Conservation (phyloP, 345 rosid genomes). For the Salix brachista region DNA sequence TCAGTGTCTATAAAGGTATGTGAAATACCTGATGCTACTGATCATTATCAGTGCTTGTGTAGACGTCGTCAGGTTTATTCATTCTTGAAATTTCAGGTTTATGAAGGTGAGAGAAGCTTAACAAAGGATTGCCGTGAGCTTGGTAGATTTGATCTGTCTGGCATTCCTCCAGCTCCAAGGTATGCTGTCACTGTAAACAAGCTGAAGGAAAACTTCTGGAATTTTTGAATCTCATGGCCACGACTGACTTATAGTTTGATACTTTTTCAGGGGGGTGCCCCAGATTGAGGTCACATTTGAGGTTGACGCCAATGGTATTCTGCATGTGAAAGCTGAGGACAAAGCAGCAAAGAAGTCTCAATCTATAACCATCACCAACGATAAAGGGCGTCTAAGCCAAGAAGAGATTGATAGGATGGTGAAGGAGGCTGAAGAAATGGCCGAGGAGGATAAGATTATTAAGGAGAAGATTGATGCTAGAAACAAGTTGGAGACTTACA, state of each 20-base stretch:
- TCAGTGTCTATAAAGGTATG: slow-evolving; percentile 43
- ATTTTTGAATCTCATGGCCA: background rate
- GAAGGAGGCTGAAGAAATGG: slow-evolving; percentile 53
- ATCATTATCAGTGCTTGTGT: too few relatives aligned
- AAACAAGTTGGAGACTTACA: slow-evolving; percentile 51
- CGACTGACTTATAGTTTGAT: background rate
- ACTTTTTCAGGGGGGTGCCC: slow-evolving; percentile 41
- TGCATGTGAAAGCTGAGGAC: slow-evolving; percentile 56
- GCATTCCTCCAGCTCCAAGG: slow-evolving; percentile 63
- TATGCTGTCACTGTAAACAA: slow-evolving; percentile 4
- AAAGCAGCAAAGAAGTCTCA: slow-evolving; percentile 43
- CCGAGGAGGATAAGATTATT: slow-evolving; percentile 43
- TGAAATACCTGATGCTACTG: background rate
- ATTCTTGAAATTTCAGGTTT: slow-evolving; percentile 23
- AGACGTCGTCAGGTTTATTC: background rate
- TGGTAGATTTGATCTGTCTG: slow-evolving; percentile 45
- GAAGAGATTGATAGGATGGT: slow-evolving; percentile 59
- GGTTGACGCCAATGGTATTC: slow-evolving; percentile 46
- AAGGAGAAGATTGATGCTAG: slow-evolving; percentile 50
- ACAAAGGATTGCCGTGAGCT: slow-evolving; percentile 51
- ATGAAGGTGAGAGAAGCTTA: slow-evolving; percentile 52
- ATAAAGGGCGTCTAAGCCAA: slow-evolving; percentile 48
- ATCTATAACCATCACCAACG: slow-evolving; percentile 46
- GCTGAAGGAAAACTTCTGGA: background rate
- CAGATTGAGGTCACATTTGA: slow-evolving; percentile 53